Evolutionary conservation across 2,329 filamentous ascomycete genomes (phyloP).

Genomic region (Neofusicoccum sp.): DNA sequence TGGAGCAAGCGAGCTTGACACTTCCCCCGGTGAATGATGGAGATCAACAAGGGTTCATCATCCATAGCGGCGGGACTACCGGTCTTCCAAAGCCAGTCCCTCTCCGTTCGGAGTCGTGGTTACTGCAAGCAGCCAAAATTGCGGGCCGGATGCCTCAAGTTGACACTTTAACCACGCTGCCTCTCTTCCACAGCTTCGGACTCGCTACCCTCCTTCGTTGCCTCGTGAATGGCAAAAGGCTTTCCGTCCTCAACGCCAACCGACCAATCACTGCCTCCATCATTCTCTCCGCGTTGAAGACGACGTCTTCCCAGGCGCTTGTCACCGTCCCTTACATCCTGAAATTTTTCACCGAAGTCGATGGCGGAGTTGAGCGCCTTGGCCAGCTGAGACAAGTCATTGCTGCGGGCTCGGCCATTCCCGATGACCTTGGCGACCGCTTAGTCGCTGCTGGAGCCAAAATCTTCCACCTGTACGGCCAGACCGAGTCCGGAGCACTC

Average conservation of each 20-base stretch:
- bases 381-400: slow-evolving; percentile 52
- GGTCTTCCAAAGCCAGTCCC: slow-evolving; percentile 54
- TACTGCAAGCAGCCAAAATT: slow-evolving; percentile 8
- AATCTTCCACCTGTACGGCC: slow-evolving; percentile 51
- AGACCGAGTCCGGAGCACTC: slow-evolving; percentile 60
- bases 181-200: slow-evolving; percentile 16
- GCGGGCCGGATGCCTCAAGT: slow-evolving; percentile 7
- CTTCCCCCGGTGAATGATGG: background rate
- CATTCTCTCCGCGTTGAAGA: background rate
- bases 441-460: slow-evolving; percentile 54
- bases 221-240: background rate
- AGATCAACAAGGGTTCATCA: slow-evolving; percentile 7
- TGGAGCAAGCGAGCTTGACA: background rate
- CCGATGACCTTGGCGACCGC: slow-evolving; percentile 57
- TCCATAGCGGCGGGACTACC: slow-evolving; percentile 56
- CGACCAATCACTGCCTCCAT: slow-evolving; percentile 6
- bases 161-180: background rate
- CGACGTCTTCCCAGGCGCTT: slow-evolving; percentile 38
- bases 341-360: slow-evolving; percentile 61
- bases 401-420: slow-evolving; percentile 58
- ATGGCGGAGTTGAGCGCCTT: slow-evolving; percentile 54
- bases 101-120: background rate
- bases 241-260: background rate
- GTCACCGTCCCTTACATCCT: slow-evolving; percentile 63
- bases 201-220: background rate